These are phyloP conservation scores for Kodamaea sp. DNA, from an alignment of 1,139 yeast genomes.

Conservation along the genomic window DNA sequence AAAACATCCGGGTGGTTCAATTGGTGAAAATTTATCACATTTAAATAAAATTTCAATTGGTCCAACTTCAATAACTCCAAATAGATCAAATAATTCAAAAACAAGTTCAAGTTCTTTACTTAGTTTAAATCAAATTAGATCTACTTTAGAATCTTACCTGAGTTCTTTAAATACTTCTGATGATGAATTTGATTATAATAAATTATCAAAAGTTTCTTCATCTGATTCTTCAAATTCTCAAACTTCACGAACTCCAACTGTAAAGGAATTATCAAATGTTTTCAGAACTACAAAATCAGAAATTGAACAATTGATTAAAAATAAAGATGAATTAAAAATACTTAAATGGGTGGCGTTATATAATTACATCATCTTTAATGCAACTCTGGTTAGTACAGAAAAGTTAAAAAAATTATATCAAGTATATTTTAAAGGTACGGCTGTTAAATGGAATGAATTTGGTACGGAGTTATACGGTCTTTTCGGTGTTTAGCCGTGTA, in stretches of 20 bases:
- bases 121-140: slow-evolving; percentile 27
- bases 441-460: slow-evolving; percentile 5
- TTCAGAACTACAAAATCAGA: slow-evolving; percentile 8
- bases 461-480: not conserved
- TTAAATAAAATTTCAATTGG: slow-evolving; percentile 22
- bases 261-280: slow-evolving; percentile 4
- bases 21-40: slow-evolving; percentile 55
- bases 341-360: slow-evolving; percentile 30
- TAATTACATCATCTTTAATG: slow-evolving; percentile 22
- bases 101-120: slow-evolving; percentile 28
- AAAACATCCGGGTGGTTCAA: slow-evolving; percentile 89
- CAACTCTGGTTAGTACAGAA: slow-evolving; percentile 19
- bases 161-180: slow-evolving; percentile 23
- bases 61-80: not conserved
- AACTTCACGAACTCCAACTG: slow-evolving; percentile 6
- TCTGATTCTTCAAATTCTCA: not conserved
- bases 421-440: slow-evolving; percentile 1
- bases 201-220: not conserved
- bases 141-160: slow-evolving; percentile 12
- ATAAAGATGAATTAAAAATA: slow-evolving; percentile 20
- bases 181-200: slow-evolving; percentile 17
- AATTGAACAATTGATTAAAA: slow-evolving; percentile 4
- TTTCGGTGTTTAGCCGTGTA: not conserved
- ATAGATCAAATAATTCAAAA: not conserved
- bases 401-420: slow-evolving; percentile 20